A percentile compares a stretch with the other conserved stretches of the same genome.
Conservation (phyloP, 257 asterid species). For the Gentiana macrophylla region DNA sequence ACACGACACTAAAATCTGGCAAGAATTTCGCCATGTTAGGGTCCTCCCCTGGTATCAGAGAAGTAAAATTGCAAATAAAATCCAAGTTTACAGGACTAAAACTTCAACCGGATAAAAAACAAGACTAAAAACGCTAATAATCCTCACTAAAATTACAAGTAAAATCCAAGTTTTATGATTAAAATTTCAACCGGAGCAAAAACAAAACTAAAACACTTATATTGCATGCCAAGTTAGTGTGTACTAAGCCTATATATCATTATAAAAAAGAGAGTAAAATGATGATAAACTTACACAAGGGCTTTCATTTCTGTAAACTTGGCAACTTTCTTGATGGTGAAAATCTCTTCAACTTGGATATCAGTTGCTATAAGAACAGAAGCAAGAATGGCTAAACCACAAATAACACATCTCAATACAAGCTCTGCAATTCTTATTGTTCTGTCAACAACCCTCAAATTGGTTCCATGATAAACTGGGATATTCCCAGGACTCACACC, state of each 20-base stretch:
- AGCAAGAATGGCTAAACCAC: constrained; percentile 54
- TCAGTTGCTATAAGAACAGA: constrained; percentile 74
- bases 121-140: too few relatives aligned
- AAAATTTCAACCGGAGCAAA: not conserved
- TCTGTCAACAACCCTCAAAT: constrained; percentile 59
- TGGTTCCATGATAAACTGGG: constrained; percentile 69
- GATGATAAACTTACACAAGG: constrained; percentile 50
- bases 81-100: too few relatives aligned
- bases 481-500: constrained; percentile 98
- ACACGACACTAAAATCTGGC: too few relatives aligned
- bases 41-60: too few relatives aligned
- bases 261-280: too few relatives aligned
- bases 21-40: too few relatives aligned
- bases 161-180: too few relatives aligned
- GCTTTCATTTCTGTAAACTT: constrained; percentile 91
- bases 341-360: constrained; percentile 70
- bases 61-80: too few relatives aligned
- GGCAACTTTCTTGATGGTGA: constrained; percentile 71
- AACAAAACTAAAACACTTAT: not conserved
- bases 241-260: too few relatives aligned
- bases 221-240: too few relatives aligned
- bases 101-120: too few relatives aligned
- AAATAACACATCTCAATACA: constrained; percentile 56
- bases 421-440: constrained; percentile 64
- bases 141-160: too few relatives aligned